Conservation (phyloP, 2,329 filamentous ascomycete genomes). For the Tympanopsis confertula region DNA sequence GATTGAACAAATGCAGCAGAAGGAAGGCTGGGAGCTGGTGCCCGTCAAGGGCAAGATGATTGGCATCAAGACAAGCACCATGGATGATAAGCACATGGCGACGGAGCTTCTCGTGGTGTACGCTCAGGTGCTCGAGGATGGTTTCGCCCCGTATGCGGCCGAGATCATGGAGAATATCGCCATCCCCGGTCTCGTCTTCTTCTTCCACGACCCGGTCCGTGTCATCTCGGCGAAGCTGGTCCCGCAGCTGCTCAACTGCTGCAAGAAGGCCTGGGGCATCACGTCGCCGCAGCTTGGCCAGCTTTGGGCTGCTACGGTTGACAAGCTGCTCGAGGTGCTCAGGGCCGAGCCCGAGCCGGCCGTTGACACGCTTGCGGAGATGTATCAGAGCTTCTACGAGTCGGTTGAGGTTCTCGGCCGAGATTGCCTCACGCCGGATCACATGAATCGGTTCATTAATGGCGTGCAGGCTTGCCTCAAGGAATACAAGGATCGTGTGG, state of each 20-base stretch:
- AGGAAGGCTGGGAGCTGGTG: slow-evolving; percentile 95
- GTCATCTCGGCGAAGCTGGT: slow-evolving; percentile 92
- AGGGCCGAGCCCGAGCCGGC: slow-evolving; percentile 80
- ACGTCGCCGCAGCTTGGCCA: slow-evolving; percentile 68
- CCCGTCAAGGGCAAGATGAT: slow-evolving; percentile 97
- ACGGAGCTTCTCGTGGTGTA: slow-evolving; percentile 97
- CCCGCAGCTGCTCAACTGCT: slow-evolving; percentile 82
- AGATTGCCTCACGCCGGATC: slow-evolving; percentile 63
- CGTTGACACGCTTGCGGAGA: slow-evolving; percentile 91
- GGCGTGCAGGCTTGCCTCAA: slow-evolving; percentile 75
- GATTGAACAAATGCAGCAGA: slow-evolving; percentile 80
- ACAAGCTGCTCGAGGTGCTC: slow-evolving; percentile 85
- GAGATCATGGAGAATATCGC: slow-evolving; percentile 96
- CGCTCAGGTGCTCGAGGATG: slow-evolving; percentile 83
- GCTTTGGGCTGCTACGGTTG: slow-evolving; percentile 75
- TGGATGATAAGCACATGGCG: slow-evolving; percentile 99
- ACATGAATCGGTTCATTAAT: slow-evolving; percentile 81
- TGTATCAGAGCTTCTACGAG: slow-evolving; percentile 99
- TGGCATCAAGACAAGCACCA: slow-evolving; percentile 88
- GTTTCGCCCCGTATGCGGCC: slow-evolving; percentile 82
- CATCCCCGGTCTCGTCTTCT: slow-evolving; percentile 86
- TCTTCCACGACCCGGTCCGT: slow-evolving; percentile 96
- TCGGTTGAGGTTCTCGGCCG: slow-evolving; percentile 88
- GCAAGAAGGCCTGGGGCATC: slow-evolving; percentile 80
- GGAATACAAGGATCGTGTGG: slow-evolving; percentile 83